Base-by-base conservation (phyloP, 257 asterid genomes). In the Petunia axillaris region DNA sequence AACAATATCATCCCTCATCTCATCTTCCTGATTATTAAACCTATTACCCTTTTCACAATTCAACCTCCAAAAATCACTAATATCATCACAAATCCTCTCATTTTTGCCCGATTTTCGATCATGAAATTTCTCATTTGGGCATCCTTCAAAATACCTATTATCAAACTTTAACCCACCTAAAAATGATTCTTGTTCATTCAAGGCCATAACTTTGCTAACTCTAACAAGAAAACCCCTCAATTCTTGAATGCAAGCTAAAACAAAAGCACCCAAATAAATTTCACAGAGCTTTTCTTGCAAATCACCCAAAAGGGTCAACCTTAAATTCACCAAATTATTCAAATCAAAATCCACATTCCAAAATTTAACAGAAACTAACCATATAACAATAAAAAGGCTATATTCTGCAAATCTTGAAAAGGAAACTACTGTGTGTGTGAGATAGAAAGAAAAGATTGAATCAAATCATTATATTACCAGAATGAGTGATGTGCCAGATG, bases 1-100 rank as follows among this genome's bases (percentile, higher is more conserved):
- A 85, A 71, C 91, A 76, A 92, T 82, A 87, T 91, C 87, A 37
- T 71, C 82, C 81, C 16, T 79, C 84, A 79, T 86, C 82, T 64
- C 85, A 10, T 43, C 50, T 70, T 8, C 53, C 50, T 8, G 25
- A 48, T 80, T 75, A 6, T 37, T 57, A 70, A 54, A 15, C 11
- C 25, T 25, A 25, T 79, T 57, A 6, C 75, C 84, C 35, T 70
- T 50, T 62, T 76, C 81, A 55, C 76, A 57, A 76, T 43, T 64
- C 43, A 77, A 71, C n/a, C 77, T 67, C 82, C 79, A 46, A 63
- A 67, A 84, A 74, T 76, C 84, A 57, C 76, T 84, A 65, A 73
- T 48, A 71, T 5, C 85, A 79, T 78, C 80, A 81, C 44, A 54
- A 11, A 43, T 76, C 81, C 79, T 87, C 84, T 86, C 91, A 67